Conservation (phyloP, 495 filamentous ascomycete genomes). For the Coniosporium apollinis region DNA sequence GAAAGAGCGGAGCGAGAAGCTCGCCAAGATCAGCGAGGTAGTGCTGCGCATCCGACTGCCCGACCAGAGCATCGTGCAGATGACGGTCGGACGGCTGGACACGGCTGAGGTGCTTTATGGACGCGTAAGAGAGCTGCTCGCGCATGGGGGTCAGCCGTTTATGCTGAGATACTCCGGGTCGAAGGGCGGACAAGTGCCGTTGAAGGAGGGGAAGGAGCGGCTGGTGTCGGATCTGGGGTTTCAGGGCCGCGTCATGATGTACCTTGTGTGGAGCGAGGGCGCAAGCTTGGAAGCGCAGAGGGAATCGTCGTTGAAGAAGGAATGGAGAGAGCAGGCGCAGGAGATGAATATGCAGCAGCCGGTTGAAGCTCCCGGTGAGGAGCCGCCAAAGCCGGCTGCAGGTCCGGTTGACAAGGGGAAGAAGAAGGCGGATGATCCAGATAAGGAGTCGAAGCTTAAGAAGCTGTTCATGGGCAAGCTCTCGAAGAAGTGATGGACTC, state of each 20-base stretch:
- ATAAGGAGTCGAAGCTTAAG: conserved; percentile 31
- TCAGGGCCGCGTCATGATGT: conserved; percentile 51
- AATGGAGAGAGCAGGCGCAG: conserved; percentile 49
- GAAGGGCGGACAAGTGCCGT: conserved; percentile 10
- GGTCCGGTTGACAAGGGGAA: conserved; percentile 23
- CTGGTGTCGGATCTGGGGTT: conserved; percentile 60
- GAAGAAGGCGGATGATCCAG: conserved; percentile 15
- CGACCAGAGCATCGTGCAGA: conserved; percentile 55
- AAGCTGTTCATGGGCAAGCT: conserved; percentile 22
- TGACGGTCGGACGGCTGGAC: conserved; percentile 43
- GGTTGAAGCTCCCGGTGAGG: conserved; percentile 25
- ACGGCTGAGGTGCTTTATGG: conserved; percentile 49
- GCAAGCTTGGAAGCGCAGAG: conserved; percentile 31
- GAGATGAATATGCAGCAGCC: conserved; percentile 42
- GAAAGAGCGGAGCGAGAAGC: conserved; percentile 38
- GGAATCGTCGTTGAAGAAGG: conserved; percentile 41
- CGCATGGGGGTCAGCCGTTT: conserved; percentile 30
- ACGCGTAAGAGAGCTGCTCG: conserved; percentile 40
- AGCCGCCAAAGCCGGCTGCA: conserved; percentile 16
- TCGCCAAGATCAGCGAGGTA: conserved; percentile 48
- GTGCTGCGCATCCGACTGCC: conserved; percentile 74
- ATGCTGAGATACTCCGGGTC: conserved; percentile 28
- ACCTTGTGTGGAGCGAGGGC: conserved; percentile 55
- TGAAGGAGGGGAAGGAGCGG: conserved; percentile 29
- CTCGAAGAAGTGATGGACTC: no score